These are phyloP conservation scores for Populus trichocarpa DNA, from an alignment of 441 rosid species.

Conservation along the genomic window DNA sequence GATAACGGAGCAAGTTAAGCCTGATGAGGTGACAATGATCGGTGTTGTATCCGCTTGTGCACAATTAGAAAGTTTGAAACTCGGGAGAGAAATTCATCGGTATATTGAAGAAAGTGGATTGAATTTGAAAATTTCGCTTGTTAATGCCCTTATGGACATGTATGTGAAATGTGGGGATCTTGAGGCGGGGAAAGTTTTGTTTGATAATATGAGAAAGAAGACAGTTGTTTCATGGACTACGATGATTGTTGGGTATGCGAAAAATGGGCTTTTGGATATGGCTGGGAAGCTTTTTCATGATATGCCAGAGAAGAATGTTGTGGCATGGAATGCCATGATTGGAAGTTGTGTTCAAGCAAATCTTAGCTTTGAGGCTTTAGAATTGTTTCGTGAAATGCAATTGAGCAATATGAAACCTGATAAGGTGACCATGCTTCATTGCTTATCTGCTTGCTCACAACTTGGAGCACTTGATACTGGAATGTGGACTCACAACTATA, in stretches of 20 bases:
- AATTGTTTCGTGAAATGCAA: constrained; percentile 78
- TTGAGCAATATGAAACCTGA: constrained; percentile 52
- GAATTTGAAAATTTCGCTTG: constrained; percentile 51
- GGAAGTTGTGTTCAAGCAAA: constrained; percentile 69
- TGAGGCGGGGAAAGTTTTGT: constrained; percentile 46
- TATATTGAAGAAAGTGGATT: constrained; percentile 39
- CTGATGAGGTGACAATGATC: constrained; percentile 85
- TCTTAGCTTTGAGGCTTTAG: constrained; percentile 60
- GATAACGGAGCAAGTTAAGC: constrained; percentile 44
- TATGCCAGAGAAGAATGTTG: constrained; percentile 70
- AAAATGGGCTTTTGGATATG: constrained; percentile 47
- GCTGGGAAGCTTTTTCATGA: constrained; percentile 55
- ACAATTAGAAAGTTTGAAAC: constrained; percentile 47
- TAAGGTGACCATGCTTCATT: constrained; percentile 71
- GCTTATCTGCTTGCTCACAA: constrained; percentile 84
- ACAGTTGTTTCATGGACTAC: constrained; percentile 75
- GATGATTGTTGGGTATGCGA: constrained; percentile 70
- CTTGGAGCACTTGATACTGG: constrained; percentile 83
- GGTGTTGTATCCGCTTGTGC: constrained; percentile 65
- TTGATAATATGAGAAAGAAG: constrained; percentile 46
- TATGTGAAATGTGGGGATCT: constrained; percentile 72
- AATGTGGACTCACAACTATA: constrained; percentile 74
- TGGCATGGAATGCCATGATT: constrained; percentile 82
- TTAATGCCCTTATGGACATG: constrained; percentile 84
- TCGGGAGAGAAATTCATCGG: constrained; percentile 60